These are phyloP conservation scores for Brassica balearica DNA, from an alignment of 441 rosid species.

Conservation along the genomic window DNA sequence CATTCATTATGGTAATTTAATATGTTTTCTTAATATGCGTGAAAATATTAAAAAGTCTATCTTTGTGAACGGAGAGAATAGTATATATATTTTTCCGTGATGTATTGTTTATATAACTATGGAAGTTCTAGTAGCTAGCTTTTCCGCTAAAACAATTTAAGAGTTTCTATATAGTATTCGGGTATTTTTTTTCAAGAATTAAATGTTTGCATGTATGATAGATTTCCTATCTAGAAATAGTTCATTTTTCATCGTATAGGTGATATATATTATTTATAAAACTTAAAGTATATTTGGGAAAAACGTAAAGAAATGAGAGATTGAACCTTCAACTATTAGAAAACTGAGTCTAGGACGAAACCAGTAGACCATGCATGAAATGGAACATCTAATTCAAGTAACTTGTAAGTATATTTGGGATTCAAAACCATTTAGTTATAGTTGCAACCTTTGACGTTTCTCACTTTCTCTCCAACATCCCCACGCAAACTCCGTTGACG, in stretches of 20 bases:
- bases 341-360: constrained; percentile 13
- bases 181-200: background rate
- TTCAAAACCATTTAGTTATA: constrained; percentile 45
- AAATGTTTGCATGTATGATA: background rate
- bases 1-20: too few species aligned
- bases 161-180: background rate
- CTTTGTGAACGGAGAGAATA: too few species aligned
- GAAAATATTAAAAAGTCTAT: too few species aligned
- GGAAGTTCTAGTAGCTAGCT: background rate
- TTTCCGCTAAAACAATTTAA: background rate
- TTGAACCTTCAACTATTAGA: background rate
- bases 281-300: background rate
- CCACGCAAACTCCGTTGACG: constrained; percentile 95
- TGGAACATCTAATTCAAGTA: background rate
- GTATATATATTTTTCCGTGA: background rate
- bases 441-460: constrained; percentile 86
- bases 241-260: too few species aligned
- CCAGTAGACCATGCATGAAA: background rate
- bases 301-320: constrained; percentile 6
- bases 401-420: constrained; percentile 15
- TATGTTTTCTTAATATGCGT: too few species aligned
- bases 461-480: constrained; percentile 65
- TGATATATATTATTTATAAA: background rate
- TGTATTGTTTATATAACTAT: background rate
- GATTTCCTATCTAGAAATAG: too few species aligned